phyloP scores from a whole-genome alignment of 1,139 yeast genomes.

The Candida sp. region DNA sequence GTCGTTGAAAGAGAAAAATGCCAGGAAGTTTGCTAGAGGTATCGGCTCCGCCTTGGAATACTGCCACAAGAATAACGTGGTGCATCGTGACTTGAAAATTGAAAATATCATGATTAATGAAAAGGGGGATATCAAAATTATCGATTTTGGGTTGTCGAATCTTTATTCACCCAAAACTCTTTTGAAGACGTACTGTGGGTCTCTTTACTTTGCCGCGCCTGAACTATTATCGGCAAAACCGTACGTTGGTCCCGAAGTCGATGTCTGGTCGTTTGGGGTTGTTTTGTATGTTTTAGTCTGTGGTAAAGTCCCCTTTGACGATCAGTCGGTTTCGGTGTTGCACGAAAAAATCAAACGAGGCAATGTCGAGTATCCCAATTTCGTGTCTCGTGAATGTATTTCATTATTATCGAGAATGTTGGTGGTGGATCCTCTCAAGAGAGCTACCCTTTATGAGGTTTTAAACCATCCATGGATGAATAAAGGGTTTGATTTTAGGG shows the following conservation, averaged over 20 bases:
- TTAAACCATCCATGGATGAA: slow-evolving; percentile 94
- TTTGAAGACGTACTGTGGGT: slow-evolving; percentile 94
- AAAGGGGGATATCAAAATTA: slow-evolving; percentile 90
- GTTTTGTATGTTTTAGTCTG: slow-evolving; percentile 92
- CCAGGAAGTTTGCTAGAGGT: slow-evolving; percentile 95
- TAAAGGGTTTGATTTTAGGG: slow-evolving; percentile 77
- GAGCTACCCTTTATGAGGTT: slow-evolving; percentile 80
- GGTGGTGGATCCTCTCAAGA: slow-evolving; percentile 78
- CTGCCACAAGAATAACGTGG: slow-evolving; percentile 90
- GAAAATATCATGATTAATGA: slow-evolving; percentile 95
- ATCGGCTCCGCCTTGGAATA: slow-evolving; percentile 93
- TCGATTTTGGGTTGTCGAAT: slow-evolving; percentile 94
- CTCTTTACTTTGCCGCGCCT: slow-evolving; percentile 97
- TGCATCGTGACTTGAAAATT: slow-evolving; percentile 94
- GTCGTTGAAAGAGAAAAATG: slow-evolving; percentile 87
- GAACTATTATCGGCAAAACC: slow-evolving; percentile 91
- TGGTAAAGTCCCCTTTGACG: slow-evolving; percentile 98
- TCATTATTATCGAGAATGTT: slow-evolving; percentile 84
- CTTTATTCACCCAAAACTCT: slow-evolving; percentile 69
- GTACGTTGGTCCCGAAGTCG: slow-evolving; percentile 95
- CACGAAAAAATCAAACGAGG: slow-evolving; percentile 96
- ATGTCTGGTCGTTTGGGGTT: slow-evolving; percentile 98
- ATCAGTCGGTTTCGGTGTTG: slow-evolving; percentile 85
- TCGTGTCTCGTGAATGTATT: slow-evolving; percentile 79
- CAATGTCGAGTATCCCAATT: slow-evolving; percentile 85